Evolutionary conservation across 495 filamentous ascomycete genomes (phyloP), one percentile per base, ranked within the genome.

Genomic region (Penicillium waksmanii): DNA sequence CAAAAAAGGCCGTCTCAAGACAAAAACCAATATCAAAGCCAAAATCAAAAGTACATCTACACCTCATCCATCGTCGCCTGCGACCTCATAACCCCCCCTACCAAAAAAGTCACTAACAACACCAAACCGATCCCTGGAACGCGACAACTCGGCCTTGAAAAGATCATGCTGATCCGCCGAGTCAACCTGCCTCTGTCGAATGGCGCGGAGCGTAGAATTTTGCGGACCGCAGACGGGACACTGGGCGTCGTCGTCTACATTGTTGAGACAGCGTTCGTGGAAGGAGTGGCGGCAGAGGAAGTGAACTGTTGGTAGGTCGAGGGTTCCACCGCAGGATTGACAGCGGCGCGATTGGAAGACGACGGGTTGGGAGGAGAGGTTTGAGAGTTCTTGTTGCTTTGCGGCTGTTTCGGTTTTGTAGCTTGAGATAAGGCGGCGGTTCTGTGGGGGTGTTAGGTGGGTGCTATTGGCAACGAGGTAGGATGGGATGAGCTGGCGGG

Each of bases 271-370:
- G 27, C 90, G 82, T 73, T 96, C 89, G 70, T 98, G 95, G 80
- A 96, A 98, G 46, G 87, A 92, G 70, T 98, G 95, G 70, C 92
- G 95, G 81, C 95, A 98, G 64, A 98, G 74, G 72, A 98, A 98
- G 72, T 98, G 95, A 47, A 98, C 93, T 0, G 85, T 88, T 3
- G 95, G 95, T 36, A 97, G 77, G 62, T 96, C 92, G 25, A 97
- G 80, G 48, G 81, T 79, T 50, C 82, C 77, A 17, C 85, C 84
- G 66, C 95, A 98, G 40, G 87, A 85, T 38, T 86, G 86, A 68
- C 95, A 98, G 13, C 96, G 83, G 43, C 91, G 92, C 1, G 91
- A 86, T 72, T 95, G 89, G 80, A 98, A 98, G n/a, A 91, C 88
- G 34, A 85, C 84, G 0, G 95, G 93, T 69, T 96, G 93, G 19